Percentiles rank a stretch among this genome's conserved stretches.
phyloP scores from a whole-genome alignment of 2,329 filamentous ascomycete genomes.

The Elsinoe batatas region DNA sequence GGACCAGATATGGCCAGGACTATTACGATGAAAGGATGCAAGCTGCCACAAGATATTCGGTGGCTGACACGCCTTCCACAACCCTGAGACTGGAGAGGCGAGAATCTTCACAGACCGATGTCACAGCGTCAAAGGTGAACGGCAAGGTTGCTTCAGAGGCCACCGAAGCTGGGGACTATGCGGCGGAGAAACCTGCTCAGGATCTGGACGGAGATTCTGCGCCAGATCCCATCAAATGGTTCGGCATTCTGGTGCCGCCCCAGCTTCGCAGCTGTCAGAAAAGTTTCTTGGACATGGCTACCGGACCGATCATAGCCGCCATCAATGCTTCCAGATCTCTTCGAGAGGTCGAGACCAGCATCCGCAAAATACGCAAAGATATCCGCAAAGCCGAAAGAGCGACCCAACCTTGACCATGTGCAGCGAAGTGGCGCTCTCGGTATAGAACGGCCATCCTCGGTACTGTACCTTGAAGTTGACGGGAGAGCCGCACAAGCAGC shows the following conservation, averaged over 20 bases:
- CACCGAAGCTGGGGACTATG: neutral
- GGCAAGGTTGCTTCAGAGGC: neutral
- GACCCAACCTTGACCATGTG: neutral
- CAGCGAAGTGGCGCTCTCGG: neutral
- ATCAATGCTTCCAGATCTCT: slow-evolving; percentile 51
- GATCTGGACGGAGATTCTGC: neutral
- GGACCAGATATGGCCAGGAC: slow-evolving; percentile 57
- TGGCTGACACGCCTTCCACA: neutral
- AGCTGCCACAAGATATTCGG: slow-evolving; percentile 31
- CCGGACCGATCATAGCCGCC: slow-evolving; percentile 48
- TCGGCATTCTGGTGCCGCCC: slow-evolving; percentile 43
- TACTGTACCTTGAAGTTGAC: neutral
- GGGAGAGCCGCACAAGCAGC: neutral
- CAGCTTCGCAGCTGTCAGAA: slow-evolving; percentile 48
- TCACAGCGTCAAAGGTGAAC: neutral
- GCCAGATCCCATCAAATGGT: slow-evolving; percentile 49
- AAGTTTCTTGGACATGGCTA: slow-evolving; percentile 47
- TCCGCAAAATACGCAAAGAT: slow-evolving; percentile 47
- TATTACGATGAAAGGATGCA: slow-evolving; percentile 67
- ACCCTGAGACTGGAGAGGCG: neutral
- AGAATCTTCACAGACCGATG: neutral
- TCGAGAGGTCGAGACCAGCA: slow-evolving; percentile 56
- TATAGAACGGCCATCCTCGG: neutral
- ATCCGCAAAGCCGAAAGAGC: slow-evolving; percentile 30
- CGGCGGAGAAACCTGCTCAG: neutral